Evolutionary conservation across 1,139 yeast species (phyloP).

Genomic region (Lodderomyces metapsilosis): DNA sequence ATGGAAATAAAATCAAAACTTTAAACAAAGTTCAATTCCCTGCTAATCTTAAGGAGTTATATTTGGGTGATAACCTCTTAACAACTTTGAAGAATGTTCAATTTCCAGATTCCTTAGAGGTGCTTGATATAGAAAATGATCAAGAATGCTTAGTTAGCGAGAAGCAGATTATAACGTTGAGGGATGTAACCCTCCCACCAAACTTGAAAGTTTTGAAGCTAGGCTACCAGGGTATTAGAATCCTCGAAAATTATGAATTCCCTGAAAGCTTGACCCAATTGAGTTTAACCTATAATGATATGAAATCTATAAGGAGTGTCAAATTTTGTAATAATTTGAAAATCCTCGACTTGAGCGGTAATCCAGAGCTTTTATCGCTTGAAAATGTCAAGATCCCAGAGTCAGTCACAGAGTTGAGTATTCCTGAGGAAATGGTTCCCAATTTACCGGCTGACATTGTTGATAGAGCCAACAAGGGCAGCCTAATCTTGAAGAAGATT

Average conservation of each 20-base stretch:
- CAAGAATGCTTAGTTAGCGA: conserved; percentile 41
- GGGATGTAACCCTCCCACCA: conserved; percentile 43
- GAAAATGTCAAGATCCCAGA: conserved; percentile 42
- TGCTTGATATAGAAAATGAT: conserved; percentile 44
- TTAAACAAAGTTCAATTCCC: conserved; percentile 47
- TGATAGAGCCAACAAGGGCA: conserved; percentile 41
- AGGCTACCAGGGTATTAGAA: conserved; percentile 42
- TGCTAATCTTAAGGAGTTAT: conserved; percentile 31
- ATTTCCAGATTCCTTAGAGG: conserved; percentile 38
- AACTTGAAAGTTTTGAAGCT: conserved; percentile 35
- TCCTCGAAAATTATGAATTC: conserved; percentile 41
- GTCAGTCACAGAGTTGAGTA: conserved; percentile 33
- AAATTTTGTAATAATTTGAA: conserved; percentile 36
- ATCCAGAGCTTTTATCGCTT: conserved; percentile 38
- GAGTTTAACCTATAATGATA: conserved; percentile 41
- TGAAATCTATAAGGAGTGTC: conserved; percentile 37
- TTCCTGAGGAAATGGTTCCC: conserved; percentile 36
- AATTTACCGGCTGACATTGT: conserved; percentile 40
- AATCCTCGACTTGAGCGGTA: conserved; percentile 42
- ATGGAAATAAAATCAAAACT: conserved; percentile 45
- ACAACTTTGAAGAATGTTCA: conserved; percentile 46
- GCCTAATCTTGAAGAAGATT: conserved; percentile 30
- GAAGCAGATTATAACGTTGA: conserved; percentile 42
- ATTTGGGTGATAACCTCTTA: conserved; percentile 43
- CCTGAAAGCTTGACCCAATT: conserved; percentile 33